Base-by-base conservation (phyloP, 2,329 filamentous ascomycete species). In the Sporothrix sp. region DNA sequence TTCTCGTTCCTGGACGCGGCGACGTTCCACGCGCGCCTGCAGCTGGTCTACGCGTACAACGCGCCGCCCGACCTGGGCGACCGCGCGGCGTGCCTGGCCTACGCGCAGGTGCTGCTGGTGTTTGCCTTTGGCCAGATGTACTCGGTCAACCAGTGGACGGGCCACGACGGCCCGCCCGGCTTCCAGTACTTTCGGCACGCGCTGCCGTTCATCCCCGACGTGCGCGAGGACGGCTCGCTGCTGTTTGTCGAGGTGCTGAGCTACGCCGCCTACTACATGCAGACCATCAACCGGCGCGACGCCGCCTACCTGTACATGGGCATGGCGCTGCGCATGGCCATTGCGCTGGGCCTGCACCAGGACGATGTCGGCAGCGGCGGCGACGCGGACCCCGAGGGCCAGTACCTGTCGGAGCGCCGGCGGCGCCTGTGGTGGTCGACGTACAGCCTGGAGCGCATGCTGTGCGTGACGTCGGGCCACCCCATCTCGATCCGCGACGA, bases 221-320 rank as follows among this genome's bases (percentile, higher is more conserved):
- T 44, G 14, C 48, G 75, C 40, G 73, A 75, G 55, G 70, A 75
- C 51, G 71, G 71, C 0, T 75, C 72, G 0, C 66, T 75, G 1
- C 62, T 73, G 25, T 75, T 74, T 36, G 71, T 75, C 4, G 72
- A 75, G 56, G 71, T 74, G 3, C 59, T 76, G 11, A 69, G 69
- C 32, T 66, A 74, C 48, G 66, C 73, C 3, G 72, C 70, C 9
- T 75, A 75, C 55, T 76, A 72, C 38, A 72, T 76, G 68, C 73
- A 76, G 56, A 76, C 73, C 48, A 64, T 76, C 3, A 50, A 50
- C 38, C 38, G 48, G 6, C 48, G 48, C n/a, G 48, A 50, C 21
- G 25, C 38, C 3, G 48, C 48, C 7, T 50, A 28, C 11, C 48
- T 50, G 7, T 50, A 50, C n/a, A 37, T 50, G 3, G 48, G 48